Conservation (phyloP, 768 basidiomycete species). For the Leccinum ochraceum region DNA sequence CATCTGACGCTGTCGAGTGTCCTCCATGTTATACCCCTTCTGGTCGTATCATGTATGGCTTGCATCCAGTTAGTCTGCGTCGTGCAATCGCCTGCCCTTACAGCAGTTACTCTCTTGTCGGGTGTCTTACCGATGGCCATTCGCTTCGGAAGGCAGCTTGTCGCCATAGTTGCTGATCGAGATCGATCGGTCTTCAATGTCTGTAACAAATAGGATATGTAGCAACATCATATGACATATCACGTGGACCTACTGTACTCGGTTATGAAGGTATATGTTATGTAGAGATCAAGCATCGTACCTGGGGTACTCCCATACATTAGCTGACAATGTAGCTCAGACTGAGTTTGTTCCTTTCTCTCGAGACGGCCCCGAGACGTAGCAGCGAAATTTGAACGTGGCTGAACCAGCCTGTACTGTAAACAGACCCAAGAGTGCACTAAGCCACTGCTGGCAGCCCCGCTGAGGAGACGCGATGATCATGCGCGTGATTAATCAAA, state of each 20-base stretch:
- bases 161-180: neutral
- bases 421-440: too few relatives aligned
- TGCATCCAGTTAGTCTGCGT: constrained; percentile 8
- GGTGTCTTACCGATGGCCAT: constrained; percentile 12
- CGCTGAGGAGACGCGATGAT: too few relatives aligned
- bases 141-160: constrained; percentile 1
- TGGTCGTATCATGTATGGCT: constrained; percentile 14
- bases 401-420: too few relatives aligned
- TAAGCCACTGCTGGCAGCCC: too few relatives aligned
- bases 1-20: constrained; percentile 8
- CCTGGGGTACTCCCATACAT: neutral
- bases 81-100: constrained; percentile 13
- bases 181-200: neutral
- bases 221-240: neutral
- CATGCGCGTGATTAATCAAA: too few relatives aligned
- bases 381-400: neutral
- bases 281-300: neutral
- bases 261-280: neutral
- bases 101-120: constrained; percentile 6
- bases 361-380: neutral
- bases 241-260: too few relatives aligned
- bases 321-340: neutral
- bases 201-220: neutral
- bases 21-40: constrained; percentile 21
- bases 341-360: neutral